Evolutionary conservation across 305 asterid genomes (phyloP).

Genomic region (Galium porrigens): DNA sequence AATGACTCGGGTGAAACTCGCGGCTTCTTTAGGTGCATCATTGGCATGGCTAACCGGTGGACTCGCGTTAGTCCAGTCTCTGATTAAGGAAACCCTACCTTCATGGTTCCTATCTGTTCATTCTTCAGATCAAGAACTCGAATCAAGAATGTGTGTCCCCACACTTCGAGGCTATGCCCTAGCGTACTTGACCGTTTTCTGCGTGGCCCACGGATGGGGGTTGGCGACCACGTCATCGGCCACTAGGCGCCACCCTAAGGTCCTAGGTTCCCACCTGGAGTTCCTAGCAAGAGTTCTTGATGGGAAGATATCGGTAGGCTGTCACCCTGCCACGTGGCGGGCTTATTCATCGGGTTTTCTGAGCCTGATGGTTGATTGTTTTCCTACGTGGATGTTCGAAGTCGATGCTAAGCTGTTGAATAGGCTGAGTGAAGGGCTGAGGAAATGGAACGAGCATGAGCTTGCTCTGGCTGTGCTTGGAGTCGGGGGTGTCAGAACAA

Average conservation of each 20-base stretch:
- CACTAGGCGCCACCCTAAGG: slow-evolving; percentile 53
- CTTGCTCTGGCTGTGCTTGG: slow-evolving; percentile 69
- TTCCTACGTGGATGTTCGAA: slow-evolving; percentile 63
- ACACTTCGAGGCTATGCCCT: slow-evolving; percentile 69
- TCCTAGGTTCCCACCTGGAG: slow-evolving; percentile 59
- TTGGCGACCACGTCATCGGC: slow-evolving; percentile 46
- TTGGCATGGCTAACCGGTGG: slow-evolving; percentile 73
- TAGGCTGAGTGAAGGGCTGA: slow-evolving; percentile 53
- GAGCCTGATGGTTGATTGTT: slow-evolving; percentile 63
- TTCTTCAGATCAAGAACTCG: slow-evolving; percentile 27
- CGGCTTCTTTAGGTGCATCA: slow-evolving; percentile 80
- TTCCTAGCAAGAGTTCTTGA: slow-evolving; percentile 65
- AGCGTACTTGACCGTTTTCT: slow-evolving; percentile 54
- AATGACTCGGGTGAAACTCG: slow-evolving; percentile 62
- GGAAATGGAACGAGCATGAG: slow-evolving; percentile 60
- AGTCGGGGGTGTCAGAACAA: slow-evolving; percentile 52
- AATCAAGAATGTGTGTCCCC: slow-evolving; percentile 31
- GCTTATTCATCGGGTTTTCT: slow-evolving; percentile 64
- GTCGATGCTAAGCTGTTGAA: slow-evolving; percentile 44
- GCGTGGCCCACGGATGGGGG: slow-evolving; percentile 76
- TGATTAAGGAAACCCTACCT: slow-evolving; percentile 75
- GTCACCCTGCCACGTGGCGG: slow-evolving; percentile 75
- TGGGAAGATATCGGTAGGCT: slow-evolving; percentile 65
- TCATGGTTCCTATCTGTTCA: slow-evolving; percentile 80
- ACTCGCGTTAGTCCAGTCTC: slow-evolving; percentile 57